Evolutionary conservation across 176 grass and related monocot genomes (phyloP), one percentile per base, ranked within the genome.

Genomic region (Raddia guianensis): DNA sequence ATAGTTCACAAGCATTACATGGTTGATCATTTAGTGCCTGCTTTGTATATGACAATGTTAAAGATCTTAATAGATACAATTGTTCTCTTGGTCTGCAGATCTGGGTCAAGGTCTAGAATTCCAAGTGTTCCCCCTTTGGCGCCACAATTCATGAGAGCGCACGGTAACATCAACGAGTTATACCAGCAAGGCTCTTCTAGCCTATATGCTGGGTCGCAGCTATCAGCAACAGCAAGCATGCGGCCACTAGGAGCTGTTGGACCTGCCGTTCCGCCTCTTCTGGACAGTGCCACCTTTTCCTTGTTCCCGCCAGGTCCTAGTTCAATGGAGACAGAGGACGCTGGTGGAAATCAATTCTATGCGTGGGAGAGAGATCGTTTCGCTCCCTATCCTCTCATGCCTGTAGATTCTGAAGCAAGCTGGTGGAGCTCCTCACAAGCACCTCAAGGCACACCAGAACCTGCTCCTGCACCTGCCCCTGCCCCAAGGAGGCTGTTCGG

Each of bases 301-400:
- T 59, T 88, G 19, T 86, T 91, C 61, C 89, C 87, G 15, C 63
- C 74, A 2, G 71, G 75, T 27, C 75, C 54, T 34, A 81, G 52
- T 56, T 78, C 62, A 49, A 43, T 86, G 73, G 84, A 91, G 40
- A 35, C 44, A 1, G 94, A 91, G 20, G 87, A 86, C 34, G 21
- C 37, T 18, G 57, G 78, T 79, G 86, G 78, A 56, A 91, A 78
- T 58, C 80, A 35, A 53, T 85, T 87, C 73, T 87, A 89, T 40
- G 70, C 82, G 34, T 91, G 86, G 91, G 89, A 93, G 32, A 68
- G 74, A 47, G 86, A 87, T 14, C 74, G 81, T 19, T 80, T 93
- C 12, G 76, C 88, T 3, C 80, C 89, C 9, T 84, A 91, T 27
- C 91, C 80, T 0, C 76, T 91, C 52, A 49, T 73, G 5, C 80